Evolutionary conservation across 2,329 filamentous ascomycete genomes (phyloP), one percentile per base, ranked within the genome.

Genomic region (Diaporthe citrichinensis): DNA sequence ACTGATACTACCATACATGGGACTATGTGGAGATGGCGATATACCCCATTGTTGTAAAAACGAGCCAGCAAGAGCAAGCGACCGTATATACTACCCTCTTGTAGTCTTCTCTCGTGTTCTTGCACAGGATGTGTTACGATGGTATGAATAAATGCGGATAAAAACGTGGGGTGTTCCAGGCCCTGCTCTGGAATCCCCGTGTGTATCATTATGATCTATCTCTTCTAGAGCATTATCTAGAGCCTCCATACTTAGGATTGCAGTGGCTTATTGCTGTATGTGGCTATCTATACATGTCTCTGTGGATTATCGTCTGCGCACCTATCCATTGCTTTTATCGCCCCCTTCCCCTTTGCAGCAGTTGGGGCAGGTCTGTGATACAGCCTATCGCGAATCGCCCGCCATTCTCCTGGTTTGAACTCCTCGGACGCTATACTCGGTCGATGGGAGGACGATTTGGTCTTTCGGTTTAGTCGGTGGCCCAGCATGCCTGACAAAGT

Each of bases 21-120:
- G 55, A 23, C n/a, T 8, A 14, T 39, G 36, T 57, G 71, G 69
- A 44, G 58, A n/a, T 55, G 68, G 12, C 49, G 49, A 72, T 71
- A 76, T 76, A 76, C 73, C 73, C 73, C 73, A 53, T 44, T 58
- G 23, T 36, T 61, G 49, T 65, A 31, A 20, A 46, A n/a, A 9
- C 23, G 25, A 59, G 14, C 39, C 39, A n/a, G 25, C 39, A 61
- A 49, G n/a, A 46, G 44, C 25, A 41, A 62, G 71, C 71, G 46
- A 65, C 39, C 46, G 46, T 31, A 44, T 65, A 34, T 61, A 61
- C 23, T 49, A 17, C 23, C 9, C 31, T 8, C 28, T 15, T 44
- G 17, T 46, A 7, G 23, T 46, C 15, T 23, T 62, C 9, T 65
- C 10, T 20, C 8, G 7, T 28, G 23, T 1, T 73, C 12, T 28